Base-by-base conservation (phyloP, 768 basidiomycete genomes). In the Crucibulum laeve region DNA sequence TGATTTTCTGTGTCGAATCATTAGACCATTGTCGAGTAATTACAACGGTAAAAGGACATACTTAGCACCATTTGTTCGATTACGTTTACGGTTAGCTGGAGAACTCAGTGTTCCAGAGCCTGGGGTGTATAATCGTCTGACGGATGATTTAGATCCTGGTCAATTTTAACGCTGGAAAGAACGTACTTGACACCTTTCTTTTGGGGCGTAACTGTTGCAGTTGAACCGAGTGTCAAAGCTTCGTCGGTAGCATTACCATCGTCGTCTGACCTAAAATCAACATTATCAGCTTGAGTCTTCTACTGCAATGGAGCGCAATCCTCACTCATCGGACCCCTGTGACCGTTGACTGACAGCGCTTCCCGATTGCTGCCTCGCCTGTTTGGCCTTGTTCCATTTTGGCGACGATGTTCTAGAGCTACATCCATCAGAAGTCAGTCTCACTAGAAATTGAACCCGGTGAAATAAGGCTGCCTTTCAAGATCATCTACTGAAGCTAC, bases 151-250 rank as follows among this genome's bases (percentile, higher is more conserved):
- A 22, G 11, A 5, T 14, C 18, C 4, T 13, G 10, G 26, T 26
- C 3, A 38, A 32, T 30, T 10, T 8, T 30, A 30, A 30, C 28
- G 8, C 7, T 17, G 11, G 8, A 19, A 21, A 21, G 22, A 7
- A 51, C 57, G 45, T 30, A 67, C 63, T 65, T 67, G 5, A 56
- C 48, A 25, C 63, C 61, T 44, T 59, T 60, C 46, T 55, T 61
- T 50, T 59, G 63, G 5, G 63, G 64, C 2, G 63, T 63, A 13
- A 38, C 43, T 4, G 41, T 45, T 11, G 26, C 5, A 21, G 28
- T 46, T 33, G 49, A 43, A 24, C 49, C 17, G 19, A 37, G 50
- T 30, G 60, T n/a, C n/a, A n/a, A n/a, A n/a, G n/a, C n/a, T n/a
- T n/a, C n/a, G n/a, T n/a, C n/a, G n/a, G n/a, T n/a, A n/a, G n/a